Evolutionary conservation across 345 rosid genomes (phyloP), one percentile per base, ranked within the genome.

Genomic region (Geranium rotundifolium): DNA sequence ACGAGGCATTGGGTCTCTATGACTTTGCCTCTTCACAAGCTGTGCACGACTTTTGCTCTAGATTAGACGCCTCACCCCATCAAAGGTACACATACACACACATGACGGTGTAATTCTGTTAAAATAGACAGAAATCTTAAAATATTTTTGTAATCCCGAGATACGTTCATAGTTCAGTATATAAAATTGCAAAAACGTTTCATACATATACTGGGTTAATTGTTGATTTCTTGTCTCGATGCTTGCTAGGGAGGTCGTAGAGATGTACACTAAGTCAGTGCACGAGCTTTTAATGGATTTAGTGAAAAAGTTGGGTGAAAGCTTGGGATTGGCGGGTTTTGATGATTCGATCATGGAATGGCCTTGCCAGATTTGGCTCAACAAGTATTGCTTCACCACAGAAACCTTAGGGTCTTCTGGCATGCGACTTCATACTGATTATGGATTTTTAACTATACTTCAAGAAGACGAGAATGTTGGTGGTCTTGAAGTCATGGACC

Each of bases 301-400:
- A 56, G 85, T 80, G 0, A 65, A 71, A 8, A 85, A 79, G 29
- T 50, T 89, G 63, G 93, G 84, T 8, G 77, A 83, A 59, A 79
- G 86, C 67, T 57, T 85, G 67, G 89, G 85, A 14, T 56, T 77
- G 67, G 67, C 56, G 7, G 73, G 66, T 17, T 57, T n/a, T n/a
- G n/a, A 75, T 19, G 60, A 75, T 19, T 61, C 57, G 34, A 87
- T 83, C 71, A 64, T 61, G 64, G 83, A 68, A 50, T 91, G 98
- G 98, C 79, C 88, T 13, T 82, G 87, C 72, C 89, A 89, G 67
- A 89, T 87, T 46, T 77, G 98, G 81, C 85, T 89, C 27, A 92
- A 87, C 75, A 89, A 81, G 70, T 87, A 81, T 72, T 75, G 77
- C 75, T 91, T 91, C 69, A 69, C 84, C 59, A 85, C 90, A 0